These are phyloP conservation scores for Calendula officinalis DNA, from an alignment of 129 eudicot species.

Conservation along the genomic window DNA sequence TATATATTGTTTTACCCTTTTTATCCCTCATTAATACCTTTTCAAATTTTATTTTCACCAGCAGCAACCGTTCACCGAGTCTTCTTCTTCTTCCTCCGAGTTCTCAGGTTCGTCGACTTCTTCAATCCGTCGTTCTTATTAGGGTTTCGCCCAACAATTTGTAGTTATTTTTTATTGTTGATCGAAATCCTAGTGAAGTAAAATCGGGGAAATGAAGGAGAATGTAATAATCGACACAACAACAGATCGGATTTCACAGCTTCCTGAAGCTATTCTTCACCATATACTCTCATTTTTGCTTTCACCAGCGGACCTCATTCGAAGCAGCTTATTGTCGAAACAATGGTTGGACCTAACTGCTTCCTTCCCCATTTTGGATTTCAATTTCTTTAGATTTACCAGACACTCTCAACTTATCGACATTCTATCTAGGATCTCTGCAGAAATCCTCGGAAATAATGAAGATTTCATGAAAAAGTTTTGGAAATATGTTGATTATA, in stretches of 20 bases:
- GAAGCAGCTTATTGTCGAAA: neutral
- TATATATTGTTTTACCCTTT: no score
- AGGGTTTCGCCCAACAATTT: no score
- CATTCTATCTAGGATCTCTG: neutral
- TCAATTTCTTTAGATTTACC: neutral
- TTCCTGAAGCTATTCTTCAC: neutral
- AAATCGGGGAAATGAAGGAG: neutral
- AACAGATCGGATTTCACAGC: constrained; percentile 1
- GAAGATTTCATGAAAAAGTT: neutral
- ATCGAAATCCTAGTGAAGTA: neutral
- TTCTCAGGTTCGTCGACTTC: no score
- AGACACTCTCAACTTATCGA: no score
- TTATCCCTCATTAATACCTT: no score
- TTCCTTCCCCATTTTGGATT: constrained; percentile 2
- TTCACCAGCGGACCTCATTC: neutral
- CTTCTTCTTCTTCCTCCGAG: no score
- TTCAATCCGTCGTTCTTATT: no score
- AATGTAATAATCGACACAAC: neutral
- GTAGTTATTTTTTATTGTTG: neutral
- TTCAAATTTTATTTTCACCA: no score
- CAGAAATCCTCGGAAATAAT: neutral
- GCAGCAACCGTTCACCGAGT: no score
- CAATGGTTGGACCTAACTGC: neutral
- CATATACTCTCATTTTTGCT: neutral
- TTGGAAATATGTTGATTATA: neutral